Conservation (phyloP, 1,284 basidiomycete genomes). For the Ceratobasidium papillatum region DNA sequence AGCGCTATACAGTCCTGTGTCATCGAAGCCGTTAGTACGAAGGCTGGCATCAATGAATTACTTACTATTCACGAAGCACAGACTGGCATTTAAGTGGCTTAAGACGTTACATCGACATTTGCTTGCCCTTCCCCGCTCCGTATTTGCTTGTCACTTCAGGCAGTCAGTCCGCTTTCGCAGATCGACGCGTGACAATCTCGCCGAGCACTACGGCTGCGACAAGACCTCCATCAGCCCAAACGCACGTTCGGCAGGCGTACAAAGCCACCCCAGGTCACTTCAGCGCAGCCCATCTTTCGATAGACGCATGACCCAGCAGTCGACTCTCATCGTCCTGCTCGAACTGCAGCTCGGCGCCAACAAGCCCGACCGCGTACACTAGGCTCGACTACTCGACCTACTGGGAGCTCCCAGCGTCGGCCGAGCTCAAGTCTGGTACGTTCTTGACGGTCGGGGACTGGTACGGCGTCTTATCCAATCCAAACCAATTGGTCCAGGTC, state of each 20-base stretch:
- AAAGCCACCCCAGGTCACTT: background rate
- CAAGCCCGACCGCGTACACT: background rate
- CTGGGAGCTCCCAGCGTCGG: background rate
- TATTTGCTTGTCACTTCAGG: background rate
- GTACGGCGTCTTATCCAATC: constrained; percentile 10
- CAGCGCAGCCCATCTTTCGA: background rate
- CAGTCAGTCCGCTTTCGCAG: background rate
- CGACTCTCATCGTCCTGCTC: background rate
- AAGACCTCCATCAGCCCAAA: background rate
- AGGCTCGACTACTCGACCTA: background rate
- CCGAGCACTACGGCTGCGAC: background rate
- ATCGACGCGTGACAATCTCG: background rate
- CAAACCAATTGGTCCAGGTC: background rate
- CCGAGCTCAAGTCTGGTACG: background rate
- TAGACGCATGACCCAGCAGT: background rate
- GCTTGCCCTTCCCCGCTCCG: background rate
- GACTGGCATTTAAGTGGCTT: background rate
- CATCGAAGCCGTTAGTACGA: background rate
- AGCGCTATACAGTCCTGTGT: too few species aligned
- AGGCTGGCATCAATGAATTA: background rate
- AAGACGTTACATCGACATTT: background rate
- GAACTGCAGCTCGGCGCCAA: background rate
- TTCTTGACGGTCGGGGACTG: background rate
- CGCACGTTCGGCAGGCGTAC: background rate
- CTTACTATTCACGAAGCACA: background rate